A percentile compares a stretch with the other conserved stretches of the same genome.
Evolutionary conservation across 179 eudicot genomes (phyloP).

Genomic region (Beta corolliflora): DNA sequence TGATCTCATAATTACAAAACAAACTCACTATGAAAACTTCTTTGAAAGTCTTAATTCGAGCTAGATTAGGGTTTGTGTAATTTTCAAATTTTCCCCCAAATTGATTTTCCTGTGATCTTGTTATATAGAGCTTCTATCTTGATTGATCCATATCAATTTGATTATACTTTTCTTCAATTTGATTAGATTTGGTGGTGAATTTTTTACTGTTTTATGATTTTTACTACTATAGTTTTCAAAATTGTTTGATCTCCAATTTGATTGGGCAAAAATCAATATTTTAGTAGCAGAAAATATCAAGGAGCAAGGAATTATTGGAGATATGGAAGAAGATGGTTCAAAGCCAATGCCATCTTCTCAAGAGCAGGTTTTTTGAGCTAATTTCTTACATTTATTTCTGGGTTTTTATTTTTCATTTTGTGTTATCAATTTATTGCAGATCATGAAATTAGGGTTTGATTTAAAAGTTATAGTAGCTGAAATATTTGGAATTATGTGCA

Average conservation of each 20-base stretch:
- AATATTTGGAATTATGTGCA: slow-evolving; percentile 10
- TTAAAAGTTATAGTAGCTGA: background rate
- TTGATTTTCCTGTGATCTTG: background rate
- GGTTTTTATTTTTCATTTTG: background rate
- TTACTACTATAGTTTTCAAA: background rate
- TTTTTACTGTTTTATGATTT: background rate
- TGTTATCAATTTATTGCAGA: slow-evolving; percentile 10
- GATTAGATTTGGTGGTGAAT: background rate
- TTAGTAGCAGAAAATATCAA: slow-evolving; percentile 59
- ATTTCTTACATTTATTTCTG: slow-evolving; percentile 6
- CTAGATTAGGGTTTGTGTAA: slow-evolving; percentile 21
- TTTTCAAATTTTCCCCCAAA: background rate
- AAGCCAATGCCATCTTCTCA: slow-evolving; percentile 61
- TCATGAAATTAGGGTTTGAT: background rate
- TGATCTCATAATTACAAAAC: no score
- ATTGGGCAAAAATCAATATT: slow-evolving; percentile 30
- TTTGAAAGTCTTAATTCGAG: background rate
- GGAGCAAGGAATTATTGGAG: slow-evolving; percentile 24
- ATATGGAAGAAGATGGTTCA: slow-evolving; percentile 47
- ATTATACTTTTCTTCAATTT: background rate
- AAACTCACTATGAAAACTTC: no score
- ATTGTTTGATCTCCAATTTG: slow-evolving; percentile 22
- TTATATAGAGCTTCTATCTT: background rate
- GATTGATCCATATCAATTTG: slow-evolving; percentile 3
- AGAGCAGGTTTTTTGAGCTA: slow-evolving; percentile 56